Evolutionary conservation across 2,329 filamentous ascomycete genomes (phyloP), one percentile per base, ranked within the genome.

Genomic region (Exophiala calicioides): DNA sequence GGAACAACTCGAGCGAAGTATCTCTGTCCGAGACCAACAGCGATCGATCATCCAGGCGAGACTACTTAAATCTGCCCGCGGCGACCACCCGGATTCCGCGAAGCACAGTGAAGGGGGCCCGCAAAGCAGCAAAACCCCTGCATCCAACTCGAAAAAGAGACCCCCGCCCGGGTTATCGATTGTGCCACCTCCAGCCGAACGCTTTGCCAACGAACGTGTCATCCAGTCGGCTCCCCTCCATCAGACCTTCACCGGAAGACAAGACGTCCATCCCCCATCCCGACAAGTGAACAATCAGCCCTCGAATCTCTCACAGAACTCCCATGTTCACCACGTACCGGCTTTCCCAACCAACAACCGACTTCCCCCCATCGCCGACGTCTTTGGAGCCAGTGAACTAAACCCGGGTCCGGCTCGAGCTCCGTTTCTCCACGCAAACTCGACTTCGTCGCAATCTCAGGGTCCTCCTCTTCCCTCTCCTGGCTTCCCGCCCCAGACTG

Each of bases 211-310:
- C 62, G 93, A 98, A 75, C 81, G 93, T 59, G 90, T 97, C 26
- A 94, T 98, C 52, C 93, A 98, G 69, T 98, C 93, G 3, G 93
- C 93, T 5, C 93, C 93, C 12, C 79, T 98, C 18, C 85, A 94
- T 60, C 91, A 96, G 65, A 94, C 89, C 27, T 98, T 98, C 65
- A 96, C 93, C 5, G 90, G 91, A 50, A 83, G 93, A 50, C 84
- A 94, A 64, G 82, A 90, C 60, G 80, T 85, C 4, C 84, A 85
- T 57, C 86, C 87, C 0, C 71, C 88, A 48, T 88, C 86, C 33
- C 81, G 88, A 40, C 88, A 93, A 65, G 75, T 90, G 44, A 78
- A 82, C 59, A 90, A 91, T 63, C 88, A 90, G 53, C 85, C 88
- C 5, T 90, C 88, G 7, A 89, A 86, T 53, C 77, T 95, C 41